A percentile compares a stretch with the other conserved stretches of the same genome.
Evolutionary conservation across 345 rosid species (phyloP).

Genomic region (Populus davidiana): DNA sequence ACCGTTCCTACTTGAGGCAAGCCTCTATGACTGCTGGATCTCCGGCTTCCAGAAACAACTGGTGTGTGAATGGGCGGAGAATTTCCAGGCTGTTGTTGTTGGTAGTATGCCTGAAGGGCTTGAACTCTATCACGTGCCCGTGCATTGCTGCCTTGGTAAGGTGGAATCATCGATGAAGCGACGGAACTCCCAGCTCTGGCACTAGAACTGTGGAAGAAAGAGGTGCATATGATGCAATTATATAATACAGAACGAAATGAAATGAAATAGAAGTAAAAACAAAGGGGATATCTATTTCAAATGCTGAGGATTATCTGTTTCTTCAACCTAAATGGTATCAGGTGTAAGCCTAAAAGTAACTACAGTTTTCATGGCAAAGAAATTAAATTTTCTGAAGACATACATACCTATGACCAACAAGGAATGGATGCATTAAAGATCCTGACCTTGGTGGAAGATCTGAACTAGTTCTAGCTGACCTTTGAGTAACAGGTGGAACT

Average conservation of each 20-base stretch:
- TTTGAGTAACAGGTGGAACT: conserved; percentile 47
- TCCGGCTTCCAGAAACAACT: conserved; percentile 42
- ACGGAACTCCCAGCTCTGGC: conserved; percentile 72
- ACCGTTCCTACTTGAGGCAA: conserved; percentile 50
- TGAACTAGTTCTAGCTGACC: conserved; percentile 57
- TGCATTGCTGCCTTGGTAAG: conserved; percentile 87
- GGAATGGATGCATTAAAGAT: conserved; percentile 69
- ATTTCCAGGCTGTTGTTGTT: conserved; percentile 55
- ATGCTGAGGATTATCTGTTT: background rate
- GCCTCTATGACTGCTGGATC: conserved; percentile 55
- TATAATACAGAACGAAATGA: background rate
- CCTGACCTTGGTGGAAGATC: conserved; percentile 70
- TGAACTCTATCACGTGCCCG: conserved; percentile 85
- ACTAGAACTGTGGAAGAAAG: conserved; percentile 43
- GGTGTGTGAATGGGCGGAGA: conserved; percentile 58
- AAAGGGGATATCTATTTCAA: background rate
- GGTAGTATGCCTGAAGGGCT: conserved; percentile 94
- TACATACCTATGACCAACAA: conserved; percentile 75
- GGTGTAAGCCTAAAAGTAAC: too few species aligned
- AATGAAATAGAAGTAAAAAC: background rate
- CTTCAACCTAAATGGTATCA: background rate
- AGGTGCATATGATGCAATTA: background rate
- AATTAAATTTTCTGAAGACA: background rate
- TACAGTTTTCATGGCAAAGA: background rate
- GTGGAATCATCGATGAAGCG: conserved; percentile 59